A percentile compares a stretch with the other conserved stretches of the same genome.
phyloP scores from a whole-genome alignment of 352 stramenopile genomes.

The Blastocystis sp. region DNA sequence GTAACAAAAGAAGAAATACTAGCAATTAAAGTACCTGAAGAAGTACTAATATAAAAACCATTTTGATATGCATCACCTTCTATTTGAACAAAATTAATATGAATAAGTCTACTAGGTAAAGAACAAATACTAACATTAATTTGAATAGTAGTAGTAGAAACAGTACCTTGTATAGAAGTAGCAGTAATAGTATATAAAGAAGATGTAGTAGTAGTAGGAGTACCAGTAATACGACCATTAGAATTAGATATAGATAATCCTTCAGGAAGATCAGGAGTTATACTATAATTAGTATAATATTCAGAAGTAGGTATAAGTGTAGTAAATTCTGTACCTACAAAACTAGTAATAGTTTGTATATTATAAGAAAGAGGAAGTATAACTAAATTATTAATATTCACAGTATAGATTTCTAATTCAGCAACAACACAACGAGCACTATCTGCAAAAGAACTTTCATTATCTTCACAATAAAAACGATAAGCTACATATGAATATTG shows the following conservation, averaged over 20 bases:
- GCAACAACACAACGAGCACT: not conserved
- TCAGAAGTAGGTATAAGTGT: not conserved
- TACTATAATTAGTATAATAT: not conserved
- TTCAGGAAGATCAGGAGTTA: not conserved
- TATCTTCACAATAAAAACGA: not conserved
- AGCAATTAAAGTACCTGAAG: not conserved
- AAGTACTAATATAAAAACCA: not conserved
- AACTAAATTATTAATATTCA: not conserved
- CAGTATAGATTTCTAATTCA: conserved; percentile 3
- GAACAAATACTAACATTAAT: not conserved
- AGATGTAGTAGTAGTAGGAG: conserved; percentile 3
- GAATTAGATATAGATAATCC: conserved; percentile 2
- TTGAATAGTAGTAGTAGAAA: not conserved
- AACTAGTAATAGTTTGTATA: not conserved
- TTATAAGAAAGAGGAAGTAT: not conserved
- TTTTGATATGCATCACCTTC: no score
- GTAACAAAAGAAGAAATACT: not conserved
- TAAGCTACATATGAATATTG: not conserved
- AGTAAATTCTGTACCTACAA: not conserved
- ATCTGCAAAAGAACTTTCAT: not conserved
- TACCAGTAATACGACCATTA: conserved; percentile 27
- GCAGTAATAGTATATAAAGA: conserved; percentile 24
- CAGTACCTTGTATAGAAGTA: conserved; percentile 13
- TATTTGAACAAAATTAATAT: not conserved
- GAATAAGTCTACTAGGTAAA: not conserved